These are phyloP conservation scores for Ustilago sp. DNA, from an alignment of 1,284 basidiomycete genomes.

Conservation along the genomic window DNA sequence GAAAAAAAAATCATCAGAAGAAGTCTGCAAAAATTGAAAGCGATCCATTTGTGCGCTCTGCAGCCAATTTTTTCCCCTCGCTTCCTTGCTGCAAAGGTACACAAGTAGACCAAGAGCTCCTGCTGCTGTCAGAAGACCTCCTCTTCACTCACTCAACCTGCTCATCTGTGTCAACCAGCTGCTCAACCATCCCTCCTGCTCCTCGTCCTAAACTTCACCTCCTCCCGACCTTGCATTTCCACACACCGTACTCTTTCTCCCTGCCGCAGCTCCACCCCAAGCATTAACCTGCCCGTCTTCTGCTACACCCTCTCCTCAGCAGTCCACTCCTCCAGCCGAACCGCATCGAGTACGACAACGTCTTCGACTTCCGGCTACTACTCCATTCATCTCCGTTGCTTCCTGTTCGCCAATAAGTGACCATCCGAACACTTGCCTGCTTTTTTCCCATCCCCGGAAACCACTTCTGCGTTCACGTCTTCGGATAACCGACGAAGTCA, in stretches of 20 bases:
- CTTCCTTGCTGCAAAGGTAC: neutral
- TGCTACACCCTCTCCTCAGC: no score
- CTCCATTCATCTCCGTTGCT: neutral
- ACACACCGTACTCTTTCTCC: neutral
- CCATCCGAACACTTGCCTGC: neutral
- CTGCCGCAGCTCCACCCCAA: conserved; percentile 1
- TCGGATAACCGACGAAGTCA: neutral
- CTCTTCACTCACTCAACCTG: neutral
- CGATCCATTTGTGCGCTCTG: conserved; percentile 14
- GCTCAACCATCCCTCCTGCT: neutral
- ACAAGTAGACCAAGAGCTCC: conserved; percentile 5
- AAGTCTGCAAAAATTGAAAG: conserved; percentile 23
- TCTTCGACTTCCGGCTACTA: neutral
- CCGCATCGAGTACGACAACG: neutral
- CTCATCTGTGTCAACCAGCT: neutral
- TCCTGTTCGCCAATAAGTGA: neutral
- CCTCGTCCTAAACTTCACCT: neutral
- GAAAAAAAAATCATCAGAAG: conserved; percentile 11
- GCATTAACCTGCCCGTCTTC: neutral
- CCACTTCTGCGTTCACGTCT: neutral
- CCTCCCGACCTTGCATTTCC: neutral
- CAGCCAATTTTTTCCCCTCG: conserved; percentile 10
- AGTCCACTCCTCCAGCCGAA: neutral
- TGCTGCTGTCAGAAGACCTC: conserved; percentile 15
- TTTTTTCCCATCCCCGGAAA: neutral